Evolutionary conservation across 805 yeast genomes (phyloP).

Genomic region (Barnettozyma botsteinii): DNA sequence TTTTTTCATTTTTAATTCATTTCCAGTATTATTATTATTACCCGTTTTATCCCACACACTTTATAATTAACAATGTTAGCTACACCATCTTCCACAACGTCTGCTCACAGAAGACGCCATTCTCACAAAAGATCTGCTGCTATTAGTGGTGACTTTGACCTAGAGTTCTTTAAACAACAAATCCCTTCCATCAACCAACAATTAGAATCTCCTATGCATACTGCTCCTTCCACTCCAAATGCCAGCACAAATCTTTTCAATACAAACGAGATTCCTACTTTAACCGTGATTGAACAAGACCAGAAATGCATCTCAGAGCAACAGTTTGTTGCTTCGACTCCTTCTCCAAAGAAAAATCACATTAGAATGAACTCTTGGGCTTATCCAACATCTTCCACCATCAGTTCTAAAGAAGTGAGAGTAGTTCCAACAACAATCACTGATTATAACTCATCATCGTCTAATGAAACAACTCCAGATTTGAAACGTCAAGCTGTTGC

Average conservation of each 20-base stretch:
- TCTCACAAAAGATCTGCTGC: slow-evolving; percentile 85
- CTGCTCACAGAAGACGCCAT: slow-evolving; percentile 48
- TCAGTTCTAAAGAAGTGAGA: neutral
- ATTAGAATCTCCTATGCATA: slow-evolving; percentile 4
- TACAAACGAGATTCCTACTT: slow-evolving; percentile 4
- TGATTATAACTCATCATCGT: slow-evolving; percentile 13
- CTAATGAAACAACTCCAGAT: slow-evolving; percentile 26
- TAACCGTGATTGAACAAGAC: slow-evolving; percentile 16
- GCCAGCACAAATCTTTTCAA: neutral
- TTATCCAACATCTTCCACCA: slow-evolving; percentile 15
- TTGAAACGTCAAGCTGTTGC: slow-evolving; percentile 10
- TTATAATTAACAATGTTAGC: slow-evolving; percentile 18
- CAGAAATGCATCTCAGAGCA: too few species aligned
- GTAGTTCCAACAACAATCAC: neutral
- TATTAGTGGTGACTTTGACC: slow-evolving; percentile 78
- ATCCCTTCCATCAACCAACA: slow-evolving; percentile 16
- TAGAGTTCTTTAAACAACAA: slow-evolving; percentile 20
- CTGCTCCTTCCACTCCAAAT: neutral
- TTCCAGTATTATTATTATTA: too few species aligned
- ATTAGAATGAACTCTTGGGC: slow-evolving; percentile 36
- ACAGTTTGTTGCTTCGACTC: slow-evolving; percentile 11
- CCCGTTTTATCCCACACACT: slow-evolving; percentile 2
- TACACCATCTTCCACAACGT: slow-evolving; percentile 7
- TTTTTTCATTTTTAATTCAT: neutral
- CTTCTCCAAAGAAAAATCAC: slow-evolving; percentile 26